Conservation (phyloP, 2,329 filamentous ascomycete genomes). For the Mycosphaerelloides madeirae region DNA sequence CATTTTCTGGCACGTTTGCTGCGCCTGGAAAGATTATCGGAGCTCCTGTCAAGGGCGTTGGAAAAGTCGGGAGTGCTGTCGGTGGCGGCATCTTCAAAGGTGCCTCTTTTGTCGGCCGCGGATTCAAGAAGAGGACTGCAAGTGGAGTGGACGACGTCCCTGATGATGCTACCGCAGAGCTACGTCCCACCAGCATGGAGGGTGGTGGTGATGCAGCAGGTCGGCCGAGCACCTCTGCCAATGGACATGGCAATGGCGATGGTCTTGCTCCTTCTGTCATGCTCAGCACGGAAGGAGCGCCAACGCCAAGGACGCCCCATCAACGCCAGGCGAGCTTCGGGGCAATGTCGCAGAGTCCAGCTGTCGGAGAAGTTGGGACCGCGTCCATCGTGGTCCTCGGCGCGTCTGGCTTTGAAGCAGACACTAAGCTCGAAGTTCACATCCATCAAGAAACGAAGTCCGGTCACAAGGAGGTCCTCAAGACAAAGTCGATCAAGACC, state of each 20-base stretch:
- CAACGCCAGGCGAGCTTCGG: slow-evolving; percentile 45
- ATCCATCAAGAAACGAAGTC: slow-evolving; percentile 47
- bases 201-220: slow-evolving; percentile 13
- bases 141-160: slow-evolving; percentile 44
- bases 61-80: slow-evolving; percentile 66
- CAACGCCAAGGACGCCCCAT: slow-evolving; percentile 36
- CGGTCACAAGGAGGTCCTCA: slow-evolving; percentile 72
- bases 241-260: slow-evolving; percentile 21
- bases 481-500: slow-evolving; percentile 86
- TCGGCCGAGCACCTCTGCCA: slow-evolving; percentile 18
- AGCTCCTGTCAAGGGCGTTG: slow-evolving; percentile 88
- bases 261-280: slow-evolving; percentile 9
- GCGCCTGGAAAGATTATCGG: slow-evolving; percentile 86
- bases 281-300: slow-evolving; percentile 19
- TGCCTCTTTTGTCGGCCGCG: slow-evolving; percentile 83
- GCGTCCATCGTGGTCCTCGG: slow-evolving; percentile 77
- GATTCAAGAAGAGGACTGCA: slow-evolving; percentile 69
- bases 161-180: slow-evolving; percentile 18
- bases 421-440: slow-evolving; percentile 33
- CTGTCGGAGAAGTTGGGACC: slow-evolving; percentile 57
- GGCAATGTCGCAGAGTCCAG: slow-evolving; percentile 21
- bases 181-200: slow-evolving; percentile 29
- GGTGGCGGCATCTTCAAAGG: slow-evolving; percentile 81
- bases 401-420: slow-evolving; percentile 66
- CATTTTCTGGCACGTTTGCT: slow-evolving; percentile 86